Percentiles rank a stretch among this genome's conserved stretches.
Conservation (phyloP, 2,329 filamentous ascomycete species). For the Knufia fluminis region DNA sequence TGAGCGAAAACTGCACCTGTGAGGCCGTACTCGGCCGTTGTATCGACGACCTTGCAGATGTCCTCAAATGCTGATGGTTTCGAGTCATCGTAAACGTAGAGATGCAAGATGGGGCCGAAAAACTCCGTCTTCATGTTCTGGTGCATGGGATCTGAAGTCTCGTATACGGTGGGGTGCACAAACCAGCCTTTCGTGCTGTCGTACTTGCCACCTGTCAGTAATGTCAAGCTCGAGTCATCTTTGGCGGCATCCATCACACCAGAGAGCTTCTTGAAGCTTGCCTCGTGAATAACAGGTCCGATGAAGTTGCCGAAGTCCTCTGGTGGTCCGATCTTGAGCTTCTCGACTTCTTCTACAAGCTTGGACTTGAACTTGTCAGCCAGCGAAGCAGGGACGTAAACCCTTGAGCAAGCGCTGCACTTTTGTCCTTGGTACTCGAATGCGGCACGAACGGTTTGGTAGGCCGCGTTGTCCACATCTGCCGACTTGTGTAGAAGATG, state of each 20-base stretch:
- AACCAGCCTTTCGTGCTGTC: constrained; percentile 66
- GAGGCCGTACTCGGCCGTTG: constrained; percentile 65
- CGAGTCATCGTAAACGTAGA: constrained; percentile 65
- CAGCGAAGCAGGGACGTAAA: constrained; percentile 62
- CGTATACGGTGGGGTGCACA: constrained; percentile 67
- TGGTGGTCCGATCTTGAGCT: constrained; percentile 58
- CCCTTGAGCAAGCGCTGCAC: constrained; percentile 66
- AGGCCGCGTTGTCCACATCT: constrained; percentile 61
- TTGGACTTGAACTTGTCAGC: constrained; percentile 61
- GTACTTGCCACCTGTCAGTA: constrained; percentile 62
- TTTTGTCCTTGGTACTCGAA: constrained; percentile 82
- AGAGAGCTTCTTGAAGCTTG: constrained; percentile 65
- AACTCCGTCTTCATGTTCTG: constrained; percentile 62
- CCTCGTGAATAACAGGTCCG: constrained; percentile 69
- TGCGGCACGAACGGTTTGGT: constrained; percentile 67
- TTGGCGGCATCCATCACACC: constrained; percentile 65
- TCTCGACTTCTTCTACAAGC: constrained; percentile 53
- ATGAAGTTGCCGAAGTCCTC: constrained; percentile 62
- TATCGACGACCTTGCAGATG: constrained; percentile 57
- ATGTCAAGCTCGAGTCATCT: constrained; percentile 56
- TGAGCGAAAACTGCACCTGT: constrained; percentile 68
- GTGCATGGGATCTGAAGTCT: constrained; percentile 58
- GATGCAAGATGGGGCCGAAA: constrained; percentile 62
- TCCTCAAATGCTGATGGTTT: constrained; percentile 41
- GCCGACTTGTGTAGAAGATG: constrained; percentile 65